Evolutionary conservation across 129 eudicot species (phyloP).

Genomic region (sunflower (Helianthus annuus)): DNA sequence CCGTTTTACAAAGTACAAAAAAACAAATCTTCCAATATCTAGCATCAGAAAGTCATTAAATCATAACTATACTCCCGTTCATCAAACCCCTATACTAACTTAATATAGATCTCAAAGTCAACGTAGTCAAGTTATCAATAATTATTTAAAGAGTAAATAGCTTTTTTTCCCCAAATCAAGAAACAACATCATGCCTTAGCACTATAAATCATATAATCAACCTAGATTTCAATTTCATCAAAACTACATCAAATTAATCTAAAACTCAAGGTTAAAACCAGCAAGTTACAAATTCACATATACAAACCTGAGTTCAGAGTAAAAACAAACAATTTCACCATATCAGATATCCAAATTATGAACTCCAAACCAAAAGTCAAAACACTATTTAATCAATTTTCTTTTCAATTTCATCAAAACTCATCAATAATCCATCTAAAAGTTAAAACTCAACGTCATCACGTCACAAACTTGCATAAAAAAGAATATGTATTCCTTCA

Average conservation of each 20-base stretch:
- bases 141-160: background rate
- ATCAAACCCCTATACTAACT: background rate
- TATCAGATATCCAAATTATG: constrained; percentile 3
- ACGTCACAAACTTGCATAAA: constrained; percentile 3
- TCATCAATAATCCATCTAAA: background rate
- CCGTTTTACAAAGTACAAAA: background rate
- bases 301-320: background rate
- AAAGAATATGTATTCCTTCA: background rate
- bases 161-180: background rate
- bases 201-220: background rate
- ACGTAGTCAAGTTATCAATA: background rate
- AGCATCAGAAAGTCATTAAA: constrained; percentile 7
- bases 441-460: constrained; percentile 2
- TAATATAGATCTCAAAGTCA: constrained; percentile 12
- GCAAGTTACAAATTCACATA: constrained; percentile 15
- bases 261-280: background rate
- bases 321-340: background rate
- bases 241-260: background rate
- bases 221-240: constrained; percentile 8
- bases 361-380: background rate
- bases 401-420: background rate
- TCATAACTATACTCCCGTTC: constrained; percentile 2
- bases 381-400: constrained; percentile 11
- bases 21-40: constrained; percentile 12
- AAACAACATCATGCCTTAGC: constrained; percentile 8